phyloP scores from a whole-genome alignment of 2,329 filamentous ascomycete species.

The Ceratocystiopsis sp. region DNA sequence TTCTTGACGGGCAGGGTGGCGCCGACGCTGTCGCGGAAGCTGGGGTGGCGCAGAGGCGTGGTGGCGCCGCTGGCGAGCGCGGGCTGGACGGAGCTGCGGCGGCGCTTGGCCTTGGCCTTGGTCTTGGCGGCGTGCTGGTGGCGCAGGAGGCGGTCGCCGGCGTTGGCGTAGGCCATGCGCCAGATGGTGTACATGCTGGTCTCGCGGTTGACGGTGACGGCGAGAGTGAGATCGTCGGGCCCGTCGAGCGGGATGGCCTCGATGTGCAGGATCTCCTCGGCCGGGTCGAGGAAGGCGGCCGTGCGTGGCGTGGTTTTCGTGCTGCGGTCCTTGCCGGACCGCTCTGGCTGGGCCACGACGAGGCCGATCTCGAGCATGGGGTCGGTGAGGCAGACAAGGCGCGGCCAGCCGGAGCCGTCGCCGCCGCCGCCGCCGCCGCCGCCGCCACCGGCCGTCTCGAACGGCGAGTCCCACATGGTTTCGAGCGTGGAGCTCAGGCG shows the following conservation, averaged over 20 bases:
- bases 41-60: constrained; percentile 51
- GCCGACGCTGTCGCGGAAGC: constrained; percentile 63
- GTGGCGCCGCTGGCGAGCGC: constrained; percentile 56
- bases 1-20: constrained; percentile 36
- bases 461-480: constrained; percentile 37
- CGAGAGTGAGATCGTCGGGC: constrained; percentile 49
- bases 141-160: constrained; percentile 39
- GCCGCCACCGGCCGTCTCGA: constrained; percentile 29
- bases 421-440: too few species aligned
- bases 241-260: constrained; percentile 31
- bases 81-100: constrained; percentile 49
- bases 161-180: constrained; percentile 61
- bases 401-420: constrained; percentile 48
- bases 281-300: constrained; percentile 45
- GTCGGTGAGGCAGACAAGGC: constrained; percentile 70
- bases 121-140: constrained; percentile 24
- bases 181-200: constrained; percentile 68
- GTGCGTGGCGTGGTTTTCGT: constrained; percentile 16
- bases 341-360: constrained; percentile 46
- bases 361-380: constrained; percentile 74
- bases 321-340: constrained; percentile 18
- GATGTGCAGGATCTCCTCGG: constrained; percentile 73
- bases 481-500: constrained; percentile 37
- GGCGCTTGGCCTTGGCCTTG: constrained; percentile 28
- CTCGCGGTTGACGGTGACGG: constrained; percentile 66